A percentile compares a stretch with the other conserved stretches of the same genome.
These are phyloP conservation scores for Cryptococcus sp. DNA, from an alignment of 1,284 basidiomycete genomes.

Conservation along the genomic window DNA sequence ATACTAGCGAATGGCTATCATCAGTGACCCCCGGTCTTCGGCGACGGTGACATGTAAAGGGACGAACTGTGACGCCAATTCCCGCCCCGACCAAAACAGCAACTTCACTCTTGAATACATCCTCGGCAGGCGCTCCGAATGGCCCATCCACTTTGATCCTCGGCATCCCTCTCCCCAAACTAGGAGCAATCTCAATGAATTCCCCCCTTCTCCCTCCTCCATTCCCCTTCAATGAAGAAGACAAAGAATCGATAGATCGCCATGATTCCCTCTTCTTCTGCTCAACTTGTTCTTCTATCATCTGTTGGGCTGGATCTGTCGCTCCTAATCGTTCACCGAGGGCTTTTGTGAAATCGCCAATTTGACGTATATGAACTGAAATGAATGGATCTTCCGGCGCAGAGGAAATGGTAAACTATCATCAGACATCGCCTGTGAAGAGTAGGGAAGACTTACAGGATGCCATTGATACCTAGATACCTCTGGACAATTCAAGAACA, in stretches of 20 bases:
- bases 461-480: conserved; percentile 82
- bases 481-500: conserved; percentile 81
- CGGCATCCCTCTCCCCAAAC: conserved; percentile 54
- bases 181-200: conserved; percentile 69
- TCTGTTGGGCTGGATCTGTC: conserved; percentile 50
- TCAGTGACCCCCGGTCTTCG: too few species aligned
- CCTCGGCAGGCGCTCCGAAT: conserved; percentile 82
- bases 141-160: conserved; percentile 73
- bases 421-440: conserved; percentile 1
- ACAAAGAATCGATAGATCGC: background rate
- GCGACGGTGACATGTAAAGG: conserved; percentile 5
- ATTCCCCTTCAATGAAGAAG: too few species aligned
- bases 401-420: conserved; percentile 79
- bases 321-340: conserved; percentile 78
- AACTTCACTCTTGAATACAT: conserved; percentile 79
- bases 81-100: conserved; percentile 82
- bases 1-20: conserved; percentile 86
- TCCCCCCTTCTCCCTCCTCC: conserved; percentile 57
- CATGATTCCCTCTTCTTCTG: conserved; percentile 50
- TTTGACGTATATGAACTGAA: conserved; percentile 83
- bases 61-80: conserved; percentile 57
- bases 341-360: conserved; percentile 73
- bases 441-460: conserved; percentile 56
- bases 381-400: conserved; percentile 86
- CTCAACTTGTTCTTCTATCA: conserved; percentile 50